phyloP scores from a whole-genome alignment of 495 filamentous ascomycete genomes.

The Penicillium maclennaniae region DNA sequence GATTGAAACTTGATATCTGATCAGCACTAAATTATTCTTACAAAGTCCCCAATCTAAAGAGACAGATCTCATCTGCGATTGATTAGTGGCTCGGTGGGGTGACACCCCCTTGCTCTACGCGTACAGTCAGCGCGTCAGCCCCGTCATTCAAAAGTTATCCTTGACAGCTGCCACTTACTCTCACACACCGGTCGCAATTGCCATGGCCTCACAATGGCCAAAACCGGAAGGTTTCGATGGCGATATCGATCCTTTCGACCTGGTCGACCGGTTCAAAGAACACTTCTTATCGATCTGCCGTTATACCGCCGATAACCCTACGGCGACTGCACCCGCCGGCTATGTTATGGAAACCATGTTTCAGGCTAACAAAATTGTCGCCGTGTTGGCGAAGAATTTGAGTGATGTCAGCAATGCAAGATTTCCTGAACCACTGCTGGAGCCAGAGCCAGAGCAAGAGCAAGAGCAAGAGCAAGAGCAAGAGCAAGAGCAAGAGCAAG shows the following conservation, averaged over 20 bases:
- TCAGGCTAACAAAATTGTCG: conserved; percentile 1
- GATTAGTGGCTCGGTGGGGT: background rate
- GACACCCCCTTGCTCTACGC: background rate
- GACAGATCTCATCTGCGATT: background rate
- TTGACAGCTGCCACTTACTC: background rate
- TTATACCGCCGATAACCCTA: background rate
- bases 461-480: background rate
- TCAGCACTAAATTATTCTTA: background rate
- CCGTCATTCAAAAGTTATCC: background rate
- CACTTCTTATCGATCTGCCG: background rate
- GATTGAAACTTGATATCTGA: too few relatives aligned
- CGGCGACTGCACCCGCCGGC: background rate
- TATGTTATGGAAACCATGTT: conserved; percentile 5
- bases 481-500: background rate
- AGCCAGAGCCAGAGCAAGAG: background rate
- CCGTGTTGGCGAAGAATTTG: background rate
- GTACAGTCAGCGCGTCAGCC: background rate
- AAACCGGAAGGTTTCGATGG: background rate
- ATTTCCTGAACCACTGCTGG: background rate
- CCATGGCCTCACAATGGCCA: background rate
- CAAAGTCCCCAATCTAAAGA: background rate
- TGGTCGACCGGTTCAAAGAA: background rate
- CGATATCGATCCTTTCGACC: background rate
- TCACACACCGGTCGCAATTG: background rate
- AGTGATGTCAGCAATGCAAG: background rate